These are phyloP conservation scores for Dalechampia spathulata DNA, from an alignment of 441 rosid species.

Conservation along the genomic window DNA sequence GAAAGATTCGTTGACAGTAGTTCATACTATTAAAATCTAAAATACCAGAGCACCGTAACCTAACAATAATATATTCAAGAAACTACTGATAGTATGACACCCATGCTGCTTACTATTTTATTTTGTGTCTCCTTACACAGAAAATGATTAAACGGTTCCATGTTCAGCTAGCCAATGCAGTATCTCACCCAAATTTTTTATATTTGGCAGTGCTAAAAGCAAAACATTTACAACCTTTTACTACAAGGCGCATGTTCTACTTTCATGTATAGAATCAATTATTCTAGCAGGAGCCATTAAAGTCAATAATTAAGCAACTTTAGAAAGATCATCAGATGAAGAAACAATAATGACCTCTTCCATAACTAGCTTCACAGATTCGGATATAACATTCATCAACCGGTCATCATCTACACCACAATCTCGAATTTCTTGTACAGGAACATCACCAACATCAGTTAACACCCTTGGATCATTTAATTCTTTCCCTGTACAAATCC, in stretches of 20 bases:
- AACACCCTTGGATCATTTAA: slow-evolving; percentile 82
- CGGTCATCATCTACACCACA: slow-evolving; percentile 93
- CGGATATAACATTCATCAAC: slow-evolving; percentile 77
- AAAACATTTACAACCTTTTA: not conserved
- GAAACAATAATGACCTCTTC: slow-evolving; percentile 64
- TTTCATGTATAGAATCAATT: slow-evolving; percentile 1
- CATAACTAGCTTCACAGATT: slow-evolving; percentile 88
- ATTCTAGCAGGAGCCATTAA: not conserved
- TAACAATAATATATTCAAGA: too few relatives aligned
- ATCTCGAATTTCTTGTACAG: slow-evolving; percentile 96
- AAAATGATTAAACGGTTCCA: not conserved
- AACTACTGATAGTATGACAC: too few relatives aligned
- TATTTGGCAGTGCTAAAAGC: not conserved
- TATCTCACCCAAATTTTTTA: not conserved
- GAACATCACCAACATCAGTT: slow-evolving; percentile 95
- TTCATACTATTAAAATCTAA: too few relatives aligned
- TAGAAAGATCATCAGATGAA: too few relatives aligned
- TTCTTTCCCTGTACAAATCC: slow-evolving; percentile 68
- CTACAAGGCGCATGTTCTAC: not conserved
- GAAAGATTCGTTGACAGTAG: too few relatives aligned
- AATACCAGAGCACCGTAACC: too few relatives aligned
- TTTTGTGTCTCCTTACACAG: not conserved
- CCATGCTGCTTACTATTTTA: too few relatives aligned
- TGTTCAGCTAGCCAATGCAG: not conserved
- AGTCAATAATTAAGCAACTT: too few relatives aligned